Evolutionary conservation across 139 green algal genomes (phyloP).

Genomic region (Chlamydomonas sphaeroides): DNA sequence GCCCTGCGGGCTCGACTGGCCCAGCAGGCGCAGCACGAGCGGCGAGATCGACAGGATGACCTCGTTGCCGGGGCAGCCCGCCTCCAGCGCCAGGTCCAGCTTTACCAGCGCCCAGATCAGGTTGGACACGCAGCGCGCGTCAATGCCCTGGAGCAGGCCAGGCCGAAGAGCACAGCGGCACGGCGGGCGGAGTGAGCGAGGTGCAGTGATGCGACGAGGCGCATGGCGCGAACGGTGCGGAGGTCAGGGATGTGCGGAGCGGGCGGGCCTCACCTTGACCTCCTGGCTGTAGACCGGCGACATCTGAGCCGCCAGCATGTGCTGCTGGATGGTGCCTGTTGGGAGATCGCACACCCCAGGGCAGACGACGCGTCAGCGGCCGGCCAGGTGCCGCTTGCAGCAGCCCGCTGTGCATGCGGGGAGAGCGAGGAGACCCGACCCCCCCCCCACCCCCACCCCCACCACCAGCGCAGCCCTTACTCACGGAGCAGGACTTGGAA

Average conservation of each 20-base stretch:
- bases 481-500: slow-evolving; percentile 66
- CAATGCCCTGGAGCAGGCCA: slow-evolving; percentile 39
- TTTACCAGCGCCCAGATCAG: slow-evolving; percentile 63
- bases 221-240: too few relatives aligned
- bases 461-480: too few relatives aligned
- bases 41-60: slow-evolving; percentile 54
- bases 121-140: slow-evolving; percentile 66
- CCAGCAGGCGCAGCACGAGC: slow-evolving; percentile 53
- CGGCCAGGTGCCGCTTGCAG: too few relatives aligned
- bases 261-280: slow-evolving; percentile 43
- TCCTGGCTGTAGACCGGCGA: slow-evolving; percentile 48
- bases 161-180: too few relatives aligned
- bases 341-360: too few relatives aligned
- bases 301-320: slow-evolving; percentile 61
- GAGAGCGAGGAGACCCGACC: too few relatives aligned
- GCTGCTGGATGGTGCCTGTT: slow-evolving; percentile 56
- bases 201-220: too few relatives aligned
- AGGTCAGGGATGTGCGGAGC: too few relatives aligned
- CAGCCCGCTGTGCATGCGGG: not conserved
- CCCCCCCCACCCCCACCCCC: too few relatives aligned
- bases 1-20: slow-evolving; percentile 57
- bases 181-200: too few relatives aligned
- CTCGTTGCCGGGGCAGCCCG: slow-evolving; percentile 47
- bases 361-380: too few relatives aligned
- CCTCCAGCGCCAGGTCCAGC: slow-evolving; percentile 57